Conservation (phyloP, 148 eudicot genomes). For the Mesembryanthemum crystallinum region DNA sequence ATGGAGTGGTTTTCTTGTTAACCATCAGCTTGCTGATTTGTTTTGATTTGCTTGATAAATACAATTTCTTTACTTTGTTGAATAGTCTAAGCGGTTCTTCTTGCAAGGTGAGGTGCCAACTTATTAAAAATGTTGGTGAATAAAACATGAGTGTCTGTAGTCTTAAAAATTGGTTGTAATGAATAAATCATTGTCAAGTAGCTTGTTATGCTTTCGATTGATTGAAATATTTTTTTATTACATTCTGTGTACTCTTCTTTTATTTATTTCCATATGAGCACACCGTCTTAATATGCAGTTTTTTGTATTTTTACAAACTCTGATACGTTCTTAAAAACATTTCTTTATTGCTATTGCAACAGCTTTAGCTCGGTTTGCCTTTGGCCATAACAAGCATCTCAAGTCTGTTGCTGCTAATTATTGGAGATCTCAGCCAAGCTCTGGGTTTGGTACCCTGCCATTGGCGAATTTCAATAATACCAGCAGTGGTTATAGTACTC, state of each 20-base stretch:
- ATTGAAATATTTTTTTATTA: background rate
- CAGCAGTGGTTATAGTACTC: constrained; percentile 61
- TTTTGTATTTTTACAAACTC: background rate
- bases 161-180: background rate
- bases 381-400: constrained; percentile 88
- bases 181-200: background rate
- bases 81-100: background rate
- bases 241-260: background rate
- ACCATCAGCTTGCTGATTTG: background rate
- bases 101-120: background rate
- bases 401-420: constrained; percentile 79
- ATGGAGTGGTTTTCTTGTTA: background rate
- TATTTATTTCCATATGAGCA: background rate
- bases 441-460: constrained; percentile 63
- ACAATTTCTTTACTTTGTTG: background rate
- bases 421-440: constrained; percentile 73
- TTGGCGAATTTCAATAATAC: constrained; percentile 58
- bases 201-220: background rate
- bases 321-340: background rate
- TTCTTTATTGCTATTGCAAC: constrained; percentile 27
- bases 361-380: constrained; percentile 93
- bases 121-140: background rate
- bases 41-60: background rate
- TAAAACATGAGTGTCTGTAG: background rate
- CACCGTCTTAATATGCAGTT: background rate